These are phyloP conservation scores for Claviceps sp. DNA, from an alignment of 2,329 filamentous ascomycete genomes.

Conservation along the genomic window DNA sequence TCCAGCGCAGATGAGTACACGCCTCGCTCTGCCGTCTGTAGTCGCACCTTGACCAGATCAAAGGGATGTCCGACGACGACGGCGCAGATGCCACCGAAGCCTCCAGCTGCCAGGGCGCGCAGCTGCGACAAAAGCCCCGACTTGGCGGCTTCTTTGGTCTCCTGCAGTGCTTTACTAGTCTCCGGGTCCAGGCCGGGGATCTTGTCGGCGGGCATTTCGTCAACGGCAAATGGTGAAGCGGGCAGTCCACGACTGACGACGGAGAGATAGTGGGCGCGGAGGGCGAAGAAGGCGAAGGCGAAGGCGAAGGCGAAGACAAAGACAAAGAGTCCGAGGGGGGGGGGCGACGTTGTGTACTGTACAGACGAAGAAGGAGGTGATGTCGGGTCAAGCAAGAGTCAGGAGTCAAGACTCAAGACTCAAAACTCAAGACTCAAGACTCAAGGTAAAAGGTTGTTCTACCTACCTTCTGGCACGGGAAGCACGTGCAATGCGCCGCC, in stretches of 20 bases:
- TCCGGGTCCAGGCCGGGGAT: slow-evolving; percentile 29
- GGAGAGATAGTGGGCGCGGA: background rate
- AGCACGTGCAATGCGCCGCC: too few species aligned
- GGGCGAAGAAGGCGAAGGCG: too few species aligned
- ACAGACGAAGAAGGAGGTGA: too few species aligned
- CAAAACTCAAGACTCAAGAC: too few species aligned
- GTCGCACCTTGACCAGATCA: slow-evolving; percentile 90
- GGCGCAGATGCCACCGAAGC: slow-evolving; percentile 85
- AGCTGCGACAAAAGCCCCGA: slow-evolving; percentile 38
- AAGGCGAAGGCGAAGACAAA: too few species aligned
- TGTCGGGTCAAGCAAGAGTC: too few species aligned
- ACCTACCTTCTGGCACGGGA: too few species aligned
- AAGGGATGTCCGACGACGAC: slow-evolving; percentile 94
- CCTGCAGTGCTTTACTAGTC: slow-evolving; percentile 24
- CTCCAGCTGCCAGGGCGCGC: slow-evolving; percentile 76
- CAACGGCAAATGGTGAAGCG: background rate
- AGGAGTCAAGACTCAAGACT: too few species aligned
- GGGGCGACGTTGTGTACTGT: too few species aligned
- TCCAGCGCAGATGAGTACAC: slow-evolving; percentile 85
- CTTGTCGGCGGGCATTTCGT: slow-evolving; percentile 21
- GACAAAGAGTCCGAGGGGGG: too few species aligned
- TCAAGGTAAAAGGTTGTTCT: too few species aligned
- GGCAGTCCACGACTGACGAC: too few species aligned
- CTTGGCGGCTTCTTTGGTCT: slow-evolving; percentile 23
- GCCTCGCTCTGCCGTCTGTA: slow-evolving; percentile 91